Evolutionary conservation across 2,329 filamentous ascomycete genomes (phyloP), one percentile per base, ranked within the genome.

Genomic region (Annulohypoxylon truncatum): DNA sequence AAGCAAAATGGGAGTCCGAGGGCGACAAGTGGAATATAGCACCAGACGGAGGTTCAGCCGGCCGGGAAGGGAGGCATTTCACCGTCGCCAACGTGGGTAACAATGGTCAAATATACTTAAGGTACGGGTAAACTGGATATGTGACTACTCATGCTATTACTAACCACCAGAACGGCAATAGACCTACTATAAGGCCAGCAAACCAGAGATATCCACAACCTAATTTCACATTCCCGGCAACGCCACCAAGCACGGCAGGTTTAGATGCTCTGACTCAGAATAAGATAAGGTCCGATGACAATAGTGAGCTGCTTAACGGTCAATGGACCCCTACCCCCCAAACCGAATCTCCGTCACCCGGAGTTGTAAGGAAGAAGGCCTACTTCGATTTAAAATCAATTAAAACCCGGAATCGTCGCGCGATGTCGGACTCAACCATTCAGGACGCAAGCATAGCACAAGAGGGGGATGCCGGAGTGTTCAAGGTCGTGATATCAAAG

Each of bases 21-120:
- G 74, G 82, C 9, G 84, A 85, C 61, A 87, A 83, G 74, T 82
- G 81, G 72, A 86, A 88, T 57, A 81, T 88, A 61, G 80, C 83
- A n/a, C 83, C 86, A 9, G 90, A 92, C 73, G 85, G 85, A 63
- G 80, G 83, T 61, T 87, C 88, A 48, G 86, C 83, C 58, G 85
- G 87, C 31, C 85, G 89, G 64, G 88, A 90, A 76, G 90, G 89
- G 51, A 86, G 90, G 58, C 89, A 92, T 74, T 94, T 95, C 76
- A 89, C 91, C 1, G 92, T 95, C 58, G 89, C 90, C 53, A 94
- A 94, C 77, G 92, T 95, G 64, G 92, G 92, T 22, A 92, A 93
- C 76, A 93, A 94, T 79, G 92, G 92, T 38, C 89, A 90, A 76
- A 92, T 95, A 78, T 95, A 93, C 78, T 77, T 95, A 71, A 92